Conservation (phyloP, 2,329 filamentous ascomycete genomes). For the Beauveria sp. region DNA sequence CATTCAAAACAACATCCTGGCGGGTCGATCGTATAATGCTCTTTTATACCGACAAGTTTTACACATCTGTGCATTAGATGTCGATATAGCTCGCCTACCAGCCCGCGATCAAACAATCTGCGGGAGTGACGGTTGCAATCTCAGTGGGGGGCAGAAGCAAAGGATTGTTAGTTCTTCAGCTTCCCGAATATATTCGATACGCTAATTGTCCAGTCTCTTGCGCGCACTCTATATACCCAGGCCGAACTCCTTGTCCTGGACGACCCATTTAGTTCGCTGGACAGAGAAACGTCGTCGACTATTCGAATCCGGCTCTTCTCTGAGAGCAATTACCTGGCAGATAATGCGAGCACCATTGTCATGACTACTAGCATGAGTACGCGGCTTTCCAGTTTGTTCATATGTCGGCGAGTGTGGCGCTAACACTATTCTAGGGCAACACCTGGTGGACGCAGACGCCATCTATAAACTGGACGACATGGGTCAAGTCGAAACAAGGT, state of each 20-base stretch:
- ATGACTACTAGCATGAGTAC: constrained; percentile 10
- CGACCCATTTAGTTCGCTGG: constrained; percentile 13
- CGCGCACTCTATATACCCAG: constrained; percentile 2
- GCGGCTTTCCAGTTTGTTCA: not conserved
- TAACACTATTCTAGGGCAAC: not conserved
- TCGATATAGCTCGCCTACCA: constrained; percentile 21
- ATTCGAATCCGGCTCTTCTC: constrained; percentile 7
- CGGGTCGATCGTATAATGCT: constrained; percentile 22
- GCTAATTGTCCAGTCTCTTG: not conserved
- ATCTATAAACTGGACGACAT: not conserved
- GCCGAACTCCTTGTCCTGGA: constrained; percentile 10
- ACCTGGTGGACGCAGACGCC: not conserved
- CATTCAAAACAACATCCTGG: constrained; percentile 28
- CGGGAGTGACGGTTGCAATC: constrained; percentile 25
- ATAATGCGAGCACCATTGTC: constrained; percentile 6
- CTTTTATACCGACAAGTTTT: constrained; percentile 25
- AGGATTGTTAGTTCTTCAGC: constrained; percentile 20
- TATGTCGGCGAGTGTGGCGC: not conserved
- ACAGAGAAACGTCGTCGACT: constrained; percentile 1
- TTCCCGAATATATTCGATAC: not conserved
- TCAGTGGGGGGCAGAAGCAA: constrained; percentile 29
- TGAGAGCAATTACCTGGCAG: constrained; percentile 4
- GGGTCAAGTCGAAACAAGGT: not conserved
- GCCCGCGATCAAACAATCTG: constrained; percentile 20
- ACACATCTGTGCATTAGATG: constrained; percentile 25